Conservation (phyloP, 2,329 filamentous ascomycete species). For the Fusarium sp. region DNA sequence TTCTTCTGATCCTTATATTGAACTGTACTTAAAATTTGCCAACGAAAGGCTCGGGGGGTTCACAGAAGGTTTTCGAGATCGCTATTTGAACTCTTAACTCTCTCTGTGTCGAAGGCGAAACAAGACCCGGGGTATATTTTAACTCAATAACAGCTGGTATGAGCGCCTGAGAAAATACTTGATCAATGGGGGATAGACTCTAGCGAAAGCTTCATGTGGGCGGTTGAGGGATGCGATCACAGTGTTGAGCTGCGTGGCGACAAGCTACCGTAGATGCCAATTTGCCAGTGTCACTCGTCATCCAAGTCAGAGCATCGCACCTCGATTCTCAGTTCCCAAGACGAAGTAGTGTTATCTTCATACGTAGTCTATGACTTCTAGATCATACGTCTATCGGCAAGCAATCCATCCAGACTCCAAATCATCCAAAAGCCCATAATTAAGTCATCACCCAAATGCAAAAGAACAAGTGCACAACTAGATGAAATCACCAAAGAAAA, state of each 20-base stretch:
- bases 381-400: constrained; percentile 32
- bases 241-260: neutral
- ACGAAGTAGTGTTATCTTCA: neutral
- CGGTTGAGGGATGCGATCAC: no score
- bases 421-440: constrained; percentile 20
- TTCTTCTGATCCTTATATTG: neutral
- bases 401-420: constrained; percentile 14
- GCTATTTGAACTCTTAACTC: neutral
- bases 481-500: neutral
- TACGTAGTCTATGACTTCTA: constrained; percentile 41
- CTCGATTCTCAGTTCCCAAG: neutral
- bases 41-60: neutral
- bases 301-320: neutral
- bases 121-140: neutral
- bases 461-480: neutral
- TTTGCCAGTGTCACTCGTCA: neutral
- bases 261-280: neutral
- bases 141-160: neutral
- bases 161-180: neutral
- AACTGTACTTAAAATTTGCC: neutral
- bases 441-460: constrained; percentile 6
- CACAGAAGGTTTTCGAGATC: neutral
- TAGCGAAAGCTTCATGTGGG: neutral
- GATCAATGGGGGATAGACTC: no score
- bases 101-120: neutral